These are phyloP conservation scores for Paspalum vaginatum DNA, from an alignment of 176 grass and related monocot species.

Conservation along the genomic window DNA sequence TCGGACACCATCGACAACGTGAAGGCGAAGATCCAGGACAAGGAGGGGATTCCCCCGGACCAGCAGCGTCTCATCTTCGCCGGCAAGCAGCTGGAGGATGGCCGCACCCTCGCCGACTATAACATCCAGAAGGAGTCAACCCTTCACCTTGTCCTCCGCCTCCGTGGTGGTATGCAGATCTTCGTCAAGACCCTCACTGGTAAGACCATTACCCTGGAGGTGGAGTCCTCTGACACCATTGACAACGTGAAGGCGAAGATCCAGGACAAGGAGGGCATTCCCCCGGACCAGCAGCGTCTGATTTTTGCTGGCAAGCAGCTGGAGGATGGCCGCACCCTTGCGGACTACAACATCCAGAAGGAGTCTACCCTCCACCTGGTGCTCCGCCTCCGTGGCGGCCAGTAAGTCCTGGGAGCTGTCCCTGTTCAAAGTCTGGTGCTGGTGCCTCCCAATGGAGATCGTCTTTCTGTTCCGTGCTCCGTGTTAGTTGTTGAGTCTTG, in stretches of 20 bases:
- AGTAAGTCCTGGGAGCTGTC: neutral
- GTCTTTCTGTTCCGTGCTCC: neutral
- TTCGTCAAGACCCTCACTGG: conserved; percentile 67
- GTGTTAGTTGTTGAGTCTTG: neutral
- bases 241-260: conserved; percentile 72
- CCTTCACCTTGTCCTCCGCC: conserved; percentile 60
- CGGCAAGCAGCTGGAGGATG: conserved; percentile 73
- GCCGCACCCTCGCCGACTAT: conserved; percentile 58
- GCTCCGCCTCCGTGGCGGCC: conserved; percentile 48
- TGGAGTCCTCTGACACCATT: conserved; percentile 51
- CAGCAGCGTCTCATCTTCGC: conserved; percentile 75
- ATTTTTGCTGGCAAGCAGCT: conserved; percentile 76
- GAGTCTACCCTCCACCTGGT: conserved; percentile 52
- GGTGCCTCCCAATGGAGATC: neutral
- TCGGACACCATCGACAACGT: conserved; percentile 64
- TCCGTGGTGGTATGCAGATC: conserved; percentile 70
- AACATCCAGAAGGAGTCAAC: conserved; percentile 89
- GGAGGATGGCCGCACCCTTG: conserved; percentile 51
- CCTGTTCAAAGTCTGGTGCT: conserved; percentile 2
- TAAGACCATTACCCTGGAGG: conserved; percentile 64
- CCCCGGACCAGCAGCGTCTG: conserved; percentile 67
- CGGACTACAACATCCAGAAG: conserved; percentile 68
- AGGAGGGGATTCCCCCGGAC: conserved; percentile 73
- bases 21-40: conserved; percentile 72
- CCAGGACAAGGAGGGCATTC: conserved; percentile 75